Evolutionary conservation across 2,329 filamentous ascomycete species (phyloP).

Genomic region (Cytospora mali): DNA sequence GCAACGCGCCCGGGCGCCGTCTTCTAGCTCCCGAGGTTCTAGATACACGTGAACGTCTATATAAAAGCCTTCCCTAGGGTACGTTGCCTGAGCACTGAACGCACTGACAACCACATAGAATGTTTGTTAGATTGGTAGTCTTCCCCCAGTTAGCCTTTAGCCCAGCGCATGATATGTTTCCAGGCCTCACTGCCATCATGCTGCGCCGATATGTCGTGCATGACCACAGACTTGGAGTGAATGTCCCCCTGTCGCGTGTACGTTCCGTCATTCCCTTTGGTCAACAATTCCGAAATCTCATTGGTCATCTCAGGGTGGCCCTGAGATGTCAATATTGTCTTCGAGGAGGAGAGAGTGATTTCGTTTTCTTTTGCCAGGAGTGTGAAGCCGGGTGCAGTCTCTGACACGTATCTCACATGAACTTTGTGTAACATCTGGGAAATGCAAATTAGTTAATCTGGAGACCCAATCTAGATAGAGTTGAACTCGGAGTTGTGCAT

Average conservation of each 20-base stretch:
- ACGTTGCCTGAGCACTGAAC: too few relatives aligned
- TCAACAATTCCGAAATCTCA: background rate
- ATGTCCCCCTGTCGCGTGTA: background rate
- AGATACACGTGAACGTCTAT: too few relatives aligned
- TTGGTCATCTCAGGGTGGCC: conserved; percentile 10
- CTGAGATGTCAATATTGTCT: background rate
- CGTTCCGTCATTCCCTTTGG: background rate
- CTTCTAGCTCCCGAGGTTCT: too few relatives aligned
- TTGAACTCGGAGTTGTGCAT: background rate
- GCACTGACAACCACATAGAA: too few relatives aligned
- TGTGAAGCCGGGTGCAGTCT: background rate
- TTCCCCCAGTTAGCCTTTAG: too few relatives aligned
- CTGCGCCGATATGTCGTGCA: background rate
- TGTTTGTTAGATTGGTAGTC: too few relatives aligned
- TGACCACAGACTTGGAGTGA: background rate
- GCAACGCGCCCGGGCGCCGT: too few relatives aligned
- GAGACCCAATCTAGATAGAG: background rate
- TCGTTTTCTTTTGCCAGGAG: background rate
- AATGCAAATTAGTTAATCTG: background rate
- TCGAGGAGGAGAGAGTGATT: background rate
- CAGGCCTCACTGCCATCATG: conserved; percentile 6
- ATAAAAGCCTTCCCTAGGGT: too few relatives aligned
- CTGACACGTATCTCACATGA: conserved; percentile 5
- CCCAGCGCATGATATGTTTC: background rate
- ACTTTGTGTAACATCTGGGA: conserved; percentile 2